These are phyloP conservation scores for Kodamaea sp. DNA, from an alignment of 1,139 yeast genomes.

Conservation along the genomic window DNA sequence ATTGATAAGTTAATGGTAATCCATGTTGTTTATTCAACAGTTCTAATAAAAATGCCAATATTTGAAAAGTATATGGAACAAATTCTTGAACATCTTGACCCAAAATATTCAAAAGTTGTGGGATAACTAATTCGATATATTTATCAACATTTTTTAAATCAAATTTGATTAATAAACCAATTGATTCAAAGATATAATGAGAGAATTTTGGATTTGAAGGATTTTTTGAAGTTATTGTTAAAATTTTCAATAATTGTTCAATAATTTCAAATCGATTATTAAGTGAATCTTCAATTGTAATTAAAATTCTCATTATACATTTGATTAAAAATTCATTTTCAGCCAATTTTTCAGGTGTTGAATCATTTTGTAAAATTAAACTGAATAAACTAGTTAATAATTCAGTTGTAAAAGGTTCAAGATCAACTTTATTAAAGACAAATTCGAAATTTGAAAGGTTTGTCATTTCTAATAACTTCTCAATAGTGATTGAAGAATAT, in stretches of 20 bases:
- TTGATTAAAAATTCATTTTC: constrained; percentile 94
- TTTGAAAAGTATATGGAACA: constrained; percentile 87
- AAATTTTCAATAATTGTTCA: constrained; percentile 64
- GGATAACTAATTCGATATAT: constrained; percentile 58
- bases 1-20: constrained; percentile 63
- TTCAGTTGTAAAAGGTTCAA: constrained; percentile 44
- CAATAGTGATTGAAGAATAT: constrained; percentile 89
- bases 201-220: constrained; percentile 95
- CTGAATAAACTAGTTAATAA: constrained; percentile 64
- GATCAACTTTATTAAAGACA: constrained; percentile 70
- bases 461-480: constrained; percentile 78
- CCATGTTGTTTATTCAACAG: constrained; percentile 45
- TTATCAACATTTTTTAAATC: constrained; percentile 36
- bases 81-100: constrained; percentile 91
- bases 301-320: constrained; percentile 79
- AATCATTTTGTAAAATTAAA: constrained; percentile 55
- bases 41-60: constrained; percentile 75
- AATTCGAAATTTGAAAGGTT: constrained; percentile 42
- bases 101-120: constrained; percentile 62
- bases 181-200: constrained; percentile 85
- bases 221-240: constrained; percentile 71
- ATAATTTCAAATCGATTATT: constrained; percentile 44
- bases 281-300: constrained; percentile 67
- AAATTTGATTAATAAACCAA: constrained; percentile 70
- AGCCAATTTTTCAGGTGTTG: constrained; percentile 83